phyloP scores from a whole-genome alignment of 2,329 filamentous ascomycete species.

The Sporothrix inflata region DNA sequence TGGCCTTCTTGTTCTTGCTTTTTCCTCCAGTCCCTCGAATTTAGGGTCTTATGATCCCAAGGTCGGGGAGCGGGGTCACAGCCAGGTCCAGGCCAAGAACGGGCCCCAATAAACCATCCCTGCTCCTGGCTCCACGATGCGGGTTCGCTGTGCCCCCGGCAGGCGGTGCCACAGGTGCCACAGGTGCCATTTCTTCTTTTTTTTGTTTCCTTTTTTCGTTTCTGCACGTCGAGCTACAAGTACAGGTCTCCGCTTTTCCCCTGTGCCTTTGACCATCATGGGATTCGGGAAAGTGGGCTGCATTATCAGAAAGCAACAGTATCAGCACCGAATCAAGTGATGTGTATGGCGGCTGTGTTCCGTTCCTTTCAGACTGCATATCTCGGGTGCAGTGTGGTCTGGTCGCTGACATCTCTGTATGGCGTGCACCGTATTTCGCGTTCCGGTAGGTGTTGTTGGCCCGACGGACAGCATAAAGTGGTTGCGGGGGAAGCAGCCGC shows the following conservation, averaged over 20 bases:
- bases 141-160: not conserved
- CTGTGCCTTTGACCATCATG: not conserved
- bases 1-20: not conserved
- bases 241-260: constrained; percentile 16
- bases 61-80: not conserved
- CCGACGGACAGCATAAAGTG: not conserved
- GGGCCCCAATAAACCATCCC: constrained; percentile 1
- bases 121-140: not conserved
- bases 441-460: not conserved
- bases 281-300: not conserved
- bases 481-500: not conserved
- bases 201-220: too few relatives aligned
- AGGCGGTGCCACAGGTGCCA: too few relatives aligned
- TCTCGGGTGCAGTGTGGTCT: not conserved
- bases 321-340: not conserved
- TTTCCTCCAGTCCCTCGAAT: not conserved
- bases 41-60: constrained; percentile 5
- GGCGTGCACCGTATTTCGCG: not conserved
- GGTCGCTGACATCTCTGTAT: not conserved
- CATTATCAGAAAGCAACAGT: not conserved
- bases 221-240: not conserved
- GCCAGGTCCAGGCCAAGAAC: constrained; percentile 6
- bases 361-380: not conserved
- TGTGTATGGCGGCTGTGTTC: not conserved
- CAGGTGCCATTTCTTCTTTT: too few relatives aligned